Conservation (phyloP, 164 flowering plant genomes). For the Cinnamomum micranthum region DNA sequence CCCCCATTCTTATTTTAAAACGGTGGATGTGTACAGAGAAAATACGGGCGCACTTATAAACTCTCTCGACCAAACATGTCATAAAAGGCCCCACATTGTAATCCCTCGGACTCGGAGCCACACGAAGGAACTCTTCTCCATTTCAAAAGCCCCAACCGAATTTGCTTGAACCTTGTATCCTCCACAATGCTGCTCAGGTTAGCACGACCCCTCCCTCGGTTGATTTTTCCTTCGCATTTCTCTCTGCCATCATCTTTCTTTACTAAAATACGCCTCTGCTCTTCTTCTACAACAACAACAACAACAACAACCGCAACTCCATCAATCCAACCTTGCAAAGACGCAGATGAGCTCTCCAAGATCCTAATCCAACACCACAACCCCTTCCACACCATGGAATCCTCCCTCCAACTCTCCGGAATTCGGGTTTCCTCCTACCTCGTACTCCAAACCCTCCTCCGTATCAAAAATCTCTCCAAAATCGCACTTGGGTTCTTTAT, state of each 20-base stretch:
- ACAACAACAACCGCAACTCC: slow-evolving; percentile 7
- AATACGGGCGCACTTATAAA: no score
- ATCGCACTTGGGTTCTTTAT: slow-evolving; percentile 73
- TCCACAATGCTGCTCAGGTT: neutral
- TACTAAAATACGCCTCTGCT: slow-evolving; percentile 7
- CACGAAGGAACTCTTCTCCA: no score
- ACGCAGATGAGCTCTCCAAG: slow-evolving; percentile 60
- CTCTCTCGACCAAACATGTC: no score
- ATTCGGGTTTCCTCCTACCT: slow-evolving; percentile 47
- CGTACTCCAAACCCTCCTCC: slow-evolving; percentile 73
- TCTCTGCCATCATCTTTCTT: neutral
- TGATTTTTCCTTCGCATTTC: neutral
- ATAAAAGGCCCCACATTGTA: no score
- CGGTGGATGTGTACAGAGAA: no score
- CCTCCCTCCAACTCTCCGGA: slow-evolving; percentile 79
- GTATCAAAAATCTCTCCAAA: slow-evolving; percentile 60
- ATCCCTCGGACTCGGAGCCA: no score
- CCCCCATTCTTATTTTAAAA: no score
- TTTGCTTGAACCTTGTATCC: neutral
- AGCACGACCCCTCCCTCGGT: neutral
- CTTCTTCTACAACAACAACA: neutral
- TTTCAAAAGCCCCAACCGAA: no score
- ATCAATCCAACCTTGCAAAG: slow-evolving; percentile 43
- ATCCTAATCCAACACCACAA: slow-evolving; percentile 78
- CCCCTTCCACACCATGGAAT: slow-evolving; percentile 85